phyloP scores from a whole-genome alignment of 768 basidiomycete genomes.

The Rhizopogon sp. region DNA sequence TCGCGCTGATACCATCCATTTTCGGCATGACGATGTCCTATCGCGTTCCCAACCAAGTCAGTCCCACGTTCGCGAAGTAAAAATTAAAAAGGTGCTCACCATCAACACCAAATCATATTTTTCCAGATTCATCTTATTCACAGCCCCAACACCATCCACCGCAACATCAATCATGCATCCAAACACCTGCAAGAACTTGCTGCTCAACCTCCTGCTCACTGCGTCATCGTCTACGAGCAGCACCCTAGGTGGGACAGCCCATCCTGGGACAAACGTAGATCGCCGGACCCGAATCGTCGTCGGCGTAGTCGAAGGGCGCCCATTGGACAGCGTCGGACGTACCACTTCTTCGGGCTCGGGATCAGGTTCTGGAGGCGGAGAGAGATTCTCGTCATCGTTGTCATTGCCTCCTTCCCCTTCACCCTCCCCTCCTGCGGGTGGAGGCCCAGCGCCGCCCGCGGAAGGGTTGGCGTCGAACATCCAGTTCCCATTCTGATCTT shows the following conservation, averaged over 20 bases:
- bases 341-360: conserved; percentile 34
- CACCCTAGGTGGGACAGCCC: conserved; percentile 89
- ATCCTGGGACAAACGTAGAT: conserved; percentile 81
- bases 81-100: conserved; percentile 43
- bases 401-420: conserved; percentile 16
- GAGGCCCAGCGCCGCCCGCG: conserved; percentile 5
- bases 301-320: conserved; percentile 7
- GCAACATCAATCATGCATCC: conserved; percentile 94
- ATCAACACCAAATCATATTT: conserved; percentile 96
- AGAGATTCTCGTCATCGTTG: conserved; percentile 13
- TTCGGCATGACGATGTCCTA: conserved; percentile 96
- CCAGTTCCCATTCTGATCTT: conserved; percentile 58
- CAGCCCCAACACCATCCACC: conserved; percentile 87
- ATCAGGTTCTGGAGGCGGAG: conserved; percentile 13
- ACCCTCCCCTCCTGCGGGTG: conserved; percentile 14
- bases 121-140: conserved; percentile 93
- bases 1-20: conserved; percentile 84
- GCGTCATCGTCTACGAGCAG: conserved; percentile 94
- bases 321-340: conserved; percentile 31
- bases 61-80: neutral
- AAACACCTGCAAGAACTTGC: conserved; percentile 93
- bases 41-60: neutral
- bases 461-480: conserved; percentile 38
- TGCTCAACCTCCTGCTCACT: conserved; percentile 81
- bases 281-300: conserved; percentile 55